Conservation (phyloP, 306 rosid species). For the Mimosa bimucronata region DNA sequence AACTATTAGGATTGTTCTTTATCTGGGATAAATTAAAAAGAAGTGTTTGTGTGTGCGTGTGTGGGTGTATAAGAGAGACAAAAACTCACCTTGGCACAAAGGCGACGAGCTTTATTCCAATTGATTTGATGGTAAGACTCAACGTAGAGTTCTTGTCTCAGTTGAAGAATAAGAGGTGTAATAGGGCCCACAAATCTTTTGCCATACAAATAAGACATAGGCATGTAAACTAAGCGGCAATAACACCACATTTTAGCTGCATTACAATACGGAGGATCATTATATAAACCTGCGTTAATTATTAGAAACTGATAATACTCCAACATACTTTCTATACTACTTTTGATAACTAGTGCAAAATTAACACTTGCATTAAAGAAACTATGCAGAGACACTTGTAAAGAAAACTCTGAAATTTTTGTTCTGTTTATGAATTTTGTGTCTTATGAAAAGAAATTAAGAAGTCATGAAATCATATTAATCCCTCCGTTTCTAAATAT, state of each 20-base stretch:
- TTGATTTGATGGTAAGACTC: slow-evolving; percentile 58
- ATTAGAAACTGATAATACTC: no score
- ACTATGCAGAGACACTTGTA: no score
- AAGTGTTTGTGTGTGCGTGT: no score
- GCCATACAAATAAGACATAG: background rate
- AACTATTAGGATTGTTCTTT: background rate
- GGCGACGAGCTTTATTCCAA: slow-evolving; percentile 67
- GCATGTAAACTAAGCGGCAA: slow-evolving; percentile 38
- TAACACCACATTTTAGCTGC: slow-evolving; percentile 91
- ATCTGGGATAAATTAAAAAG: background rate
- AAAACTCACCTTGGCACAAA: slow-evolving; percentile 53
- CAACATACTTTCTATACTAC: no score
- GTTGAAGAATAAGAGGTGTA: slow-evolving; percentile 65
- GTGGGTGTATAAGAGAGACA: background rate
- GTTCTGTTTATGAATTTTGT: no score
- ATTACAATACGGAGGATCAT: background rate
- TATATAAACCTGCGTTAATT: background rate
- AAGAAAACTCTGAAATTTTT: no score
- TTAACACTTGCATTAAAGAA: no score
- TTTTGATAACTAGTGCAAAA: no score
- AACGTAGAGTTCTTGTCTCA: slow-evolving; percentile 58
- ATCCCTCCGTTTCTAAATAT: no score
- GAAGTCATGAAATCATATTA: no score
- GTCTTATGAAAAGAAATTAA: no score
- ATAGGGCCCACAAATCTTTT: slow-evolving; percentile 37